phyloP scores from a whole-genome alignment of 2,329 filamentous ascomycete genomes.

The Apiospora hydei region DNA sequence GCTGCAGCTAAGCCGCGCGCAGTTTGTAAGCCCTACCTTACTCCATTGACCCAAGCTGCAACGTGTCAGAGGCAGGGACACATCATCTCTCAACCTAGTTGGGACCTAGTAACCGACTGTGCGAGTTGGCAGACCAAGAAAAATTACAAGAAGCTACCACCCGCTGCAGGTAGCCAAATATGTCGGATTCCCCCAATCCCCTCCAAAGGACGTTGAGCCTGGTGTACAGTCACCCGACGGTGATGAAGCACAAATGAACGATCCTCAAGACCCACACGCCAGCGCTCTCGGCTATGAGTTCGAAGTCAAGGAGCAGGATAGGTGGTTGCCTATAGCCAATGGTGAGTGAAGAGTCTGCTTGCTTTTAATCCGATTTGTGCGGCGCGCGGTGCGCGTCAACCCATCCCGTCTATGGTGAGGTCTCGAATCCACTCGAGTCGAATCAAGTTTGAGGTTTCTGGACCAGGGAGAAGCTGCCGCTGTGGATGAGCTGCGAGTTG shows the following conservation, averaged over 20 bases:
- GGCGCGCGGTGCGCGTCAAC: constrained; percentile 41
- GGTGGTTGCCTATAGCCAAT: constrained; percentile 99
- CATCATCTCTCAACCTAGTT: constrained; percentile 54
- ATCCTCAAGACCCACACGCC: constrained; percentile 79
- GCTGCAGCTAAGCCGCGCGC: constrained; percentile 60
- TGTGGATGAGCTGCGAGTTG: constrained; percentile 32
- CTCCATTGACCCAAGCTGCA: constrained; percentile 47
- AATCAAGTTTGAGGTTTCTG: constrained; percentile 41
- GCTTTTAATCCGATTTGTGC: constrained; percentile 58
- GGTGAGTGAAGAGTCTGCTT: constrained; percentile 72
- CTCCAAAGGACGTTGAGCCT: constrained; percentile 94
- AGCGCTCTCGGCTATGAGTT: constrained; percentile 86
- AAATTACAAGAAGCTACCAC: constrained; percentile 66
- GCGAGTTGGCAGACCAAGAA: constrained; percentile 63
- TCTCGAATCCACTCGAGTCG: constrained; percentile 33
- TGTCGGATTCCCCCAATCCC: constrained; percentile 89
- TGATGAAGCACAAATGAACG: constrained; percentile 94
- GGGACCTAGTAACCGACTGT: constrained; percentile 57
- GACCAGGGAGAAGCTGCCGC: constrained; percentile 27
- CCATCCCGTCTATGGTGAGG: constrained; percentile 35
- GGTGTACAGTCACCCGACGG: constrained; percentile 86
- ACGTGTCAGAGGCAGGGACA: constrained; percentile 66
- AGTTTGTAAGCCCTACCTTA: constrained; percentile 59
- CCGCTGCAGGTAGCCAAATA: constrained; percentile 80
- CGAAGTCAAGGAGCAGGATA: constrained; percentile 99